A percentile compares a stretch with the other conserved stretches of the same genome.
phyloP scores from a whole-genome alignment of 805 yeast species.

The Scheffersomyces lignosus region DNA sequence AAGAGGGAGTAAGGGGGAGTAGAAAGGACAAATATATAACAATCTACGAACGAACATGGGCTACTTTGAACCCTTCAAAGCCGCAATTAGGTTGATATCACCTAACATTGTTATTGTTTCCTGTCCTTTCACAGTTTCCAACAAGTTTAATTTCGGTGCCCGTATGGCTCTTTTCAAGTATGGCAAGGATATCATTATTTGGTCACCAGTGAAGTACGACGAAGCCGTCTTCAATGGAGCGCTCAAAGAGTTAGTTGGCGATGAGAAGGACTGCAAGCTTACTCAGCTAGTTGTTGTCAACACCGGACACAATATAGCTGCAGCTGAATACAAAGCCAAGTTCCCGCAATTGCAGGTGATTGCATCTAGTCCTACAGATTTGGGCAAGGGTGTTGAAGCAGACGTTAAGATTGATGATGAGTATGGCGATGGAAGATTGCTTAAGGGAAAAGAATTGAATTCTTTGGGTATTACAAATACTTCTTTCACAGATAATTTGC shows the following conservation, averaged over 20 bases:
- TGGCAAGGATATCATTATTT: slow-evolving; percentile 17
- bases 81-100: slow-evolving; percentile 25
- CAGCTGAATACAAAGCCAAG: slow-evolving; percentile 6
- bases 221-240: slow-evolving; percentile 9
- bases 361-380: slow-evolving; percentile 6
- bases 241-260: slow-evolving; percentile 10
- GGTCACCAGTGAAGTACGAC: slow-evolving; percentile 14
- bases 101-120: slow-evolving; percentile 32
- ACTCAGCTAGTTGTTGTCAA: slow-evolving; percentile 13
- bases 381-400: slow-evolving; percentile 1
- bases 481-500: slow-evolving; percentile 8
- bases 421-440: slow-evolving; percentile 11
- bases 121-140: slow-evolving; percentile 30
- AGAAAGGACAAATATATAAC: no score
- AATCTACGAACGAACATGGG: no score
- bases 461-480: slow-evolving; percentile 6
- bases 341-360: slow-evolving; percentile 14
- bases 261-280: slow-evolving; percentile 10
- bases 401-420: slow-evolving; percentile 3
- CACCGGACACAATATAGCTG: slow-evolving; percentile 13
- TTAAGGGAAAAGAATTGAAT: slow-evolving; percentile 3
- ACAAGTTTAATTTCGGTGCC: slow-evolving; percentile 34
- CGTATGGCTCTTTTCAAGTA: slow-evolving; percentile 38
- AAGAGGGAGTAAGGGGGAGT: no score
- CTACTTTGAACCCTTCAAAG: slow-evolving; percentile 32